Base-by-base conservation (phyloP, 768 basidiomycete genomes). In the Cyclocybe aegerita region DNA sequence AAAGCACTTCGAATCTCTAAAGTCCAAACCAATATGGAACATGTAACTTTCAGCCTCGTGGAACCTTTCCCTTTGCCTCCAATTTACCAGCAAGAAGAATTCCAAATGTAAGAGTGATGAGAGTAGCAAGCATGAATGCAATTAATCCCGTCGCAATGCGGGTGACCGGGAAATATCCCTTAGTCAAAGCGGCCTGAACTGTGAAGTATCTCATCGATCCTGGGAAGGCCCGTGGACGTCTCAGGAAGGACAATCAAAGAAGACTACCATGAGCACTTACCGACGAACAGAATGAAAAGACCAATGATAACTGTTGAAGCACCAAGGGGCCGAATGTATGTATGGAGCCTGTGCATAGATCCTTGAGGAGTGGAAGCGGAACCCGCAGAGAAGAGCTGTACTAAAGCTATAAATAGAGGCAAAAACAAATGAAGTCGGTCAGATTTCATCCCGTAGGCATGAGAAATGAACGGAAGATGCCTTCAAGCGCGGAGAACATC, bases 151-250 rank as follows among this genome's bases (percentile, higher is more conserved):
- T 70, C 7, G 74, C 70, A 12, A 74, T 40, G 7, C 80, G 69
- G n/a, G 81, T 78, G n/a, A 74, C 73, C 3, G 82, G 81, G 56
- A 82, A 85, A 40, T 70, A 57, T 7, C 81, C 80, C 35, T 73
- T 70, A 1, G 72, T 67, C 48, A 85, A 70, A 6, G 77, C 74
- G 0, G 62, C 58, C 57, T 85, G 83, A 3, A 82, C 70, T 1
- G 63, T 58, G 59, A 83, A 84, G 59, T 80, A 85, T n/a, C 83
- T 72, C 9, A 60, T 46, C 10, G 77, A 60, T 11, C 81, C 83
- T 85, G 37, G 9, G 46, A 46, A 9, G 17, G 23, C 7, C 12
- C n/a, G 31, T 39, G 46, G 29, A 36, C 45, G 30, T 17, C 29
- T n/a, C 45, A 35, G 39, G 43, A 44, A 16, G 43, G 35, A 42